Evolutionary conservation across 2,329 filamentous ascomycete species (phyloP).

Genomic region (Fusarium robinianum): DNA sequence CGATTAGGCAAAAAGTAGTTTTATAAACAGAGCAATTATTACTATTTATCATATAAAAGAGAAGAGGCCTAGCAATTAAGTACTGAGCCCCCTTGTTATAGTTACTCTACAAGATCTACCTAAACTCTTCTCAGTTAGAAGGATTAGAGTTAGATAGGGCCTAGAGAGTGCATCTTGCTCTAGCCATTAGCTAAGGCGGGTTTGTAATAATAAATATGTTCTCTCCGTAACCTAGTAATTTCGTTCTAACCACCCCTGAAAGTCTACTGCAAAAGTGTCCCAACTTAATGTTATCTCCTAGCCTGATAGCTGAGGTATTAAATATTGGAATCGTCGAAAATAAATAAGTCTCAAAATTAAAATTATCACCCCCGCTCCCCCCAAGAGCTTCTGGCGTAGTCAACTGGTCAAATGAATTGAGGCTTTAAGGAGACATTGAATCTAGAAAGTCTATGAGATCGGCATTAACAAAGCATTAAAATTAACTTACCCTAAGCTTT

Average conservation of each 20-base stretch:
- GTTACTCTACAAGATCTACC: too few species aligned
- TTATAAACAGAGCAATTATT: too few species aligned
- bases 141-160: too few species aligned
- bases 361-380: not conserved
- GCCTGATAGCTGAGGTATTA: not conserved
- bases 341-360: slow-evolving; percentile 1
- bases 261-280: slow-evolving; percentile 3
- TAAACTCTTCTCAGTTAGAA: too few species aligned
- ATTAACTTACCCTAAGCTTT: not conserved
- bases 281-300: slow-evolving; percentile 1
- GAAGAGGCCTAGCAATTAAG: too few species aligned
- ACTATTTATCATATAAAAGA: too few species aligned
- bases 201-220: too few species aligned
- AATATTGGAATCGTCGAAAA: not conserved
- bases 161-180: too few species aligned
- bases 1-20: too few species aligned
- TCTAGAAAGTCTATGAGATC: not conserved
- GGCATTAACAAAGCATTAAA: not conserved
- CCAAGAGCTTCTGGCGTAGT: not conserved
- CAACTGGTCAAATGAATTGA: not conserved
- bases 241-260: slow-evolving; percentile 4
- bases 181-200: too few species aligned
- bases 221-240: not conserved
- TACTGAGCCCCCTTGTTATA: too few species aligned
- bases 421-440: not conserved